Evolutionary conservation across 306 rosid genomes (phyloP).

Genomic region (Chamaecrista fasciculata): DNA sequence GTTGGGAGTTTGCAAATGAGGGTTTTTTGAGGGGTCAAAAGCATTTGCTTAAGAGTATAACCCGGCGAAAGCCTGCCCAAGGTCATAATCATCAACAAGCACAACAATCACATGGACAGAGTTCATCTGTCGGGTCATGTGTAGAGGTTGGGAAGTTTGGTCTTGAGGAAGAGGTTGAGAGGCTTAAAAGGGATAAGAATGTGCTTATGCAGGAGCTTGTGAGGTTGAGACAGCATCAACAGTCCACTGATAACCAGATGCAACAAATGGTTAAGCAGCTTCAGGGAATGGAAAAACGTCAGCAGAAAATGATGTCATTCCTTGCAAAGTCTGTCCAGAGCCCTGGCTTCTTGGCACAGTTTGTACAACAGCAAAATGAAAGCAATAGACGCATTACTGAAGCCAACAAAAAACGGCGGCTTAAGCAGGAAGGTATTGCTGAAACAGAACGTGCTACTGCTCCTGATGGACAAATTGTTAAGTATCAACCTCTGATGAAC

Average conservation of each 20-base stretch:
- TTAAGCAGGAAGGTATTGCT: constrained; percentile 57
- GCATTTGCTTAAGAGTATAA: constrained; percentile 72
- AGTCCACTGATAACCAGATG: constrained; percentile 80
- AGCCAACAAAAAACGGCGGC: constrained; percentile 74
- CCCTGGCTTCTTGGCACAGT: constrained; percentile 88
- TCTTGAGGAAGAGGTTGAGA: constrained; percentile 87
- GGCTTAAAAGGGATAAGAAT: constrained; percentile 88
- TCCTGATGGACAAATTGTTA: constrained; percentile 81
- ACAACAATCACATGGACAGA: constrained; percentile 63
- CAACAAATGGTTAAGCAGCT: constrained; percentile 80
- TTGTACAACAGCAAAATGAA: constrained; percentile 82
- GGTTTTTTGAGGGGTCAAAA: constrained; percentile 88
- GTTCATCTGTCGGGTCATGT: constrained; percentile 64
- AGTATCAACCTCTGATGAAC: constrained; percentile 69
- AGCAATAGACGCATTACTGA: constrained; percentile 65
- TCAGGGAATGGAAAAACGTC: constrained; percentile 95
- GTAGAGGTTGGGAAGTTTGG: constrained; percentile 98
- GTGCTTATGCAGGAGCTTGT: constrained; percentile 97
- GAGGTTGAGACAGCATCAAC: constrained; percentile 90
- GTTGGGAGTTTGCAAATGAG: constrained; percentile 97
- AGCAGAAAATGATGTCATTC: constrained; percentile 95
- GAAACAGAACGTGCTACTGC: constrained; percentile 41
- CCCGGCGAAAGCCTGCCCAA: constrained; percentile 72
- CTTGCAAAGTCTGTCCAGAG: constrained; percentile 92
- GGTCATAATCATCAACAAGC: constrained; percentile 60